Conservation (phyloP, 305 asterid species). For the Fraxinus sp. region DNA sequence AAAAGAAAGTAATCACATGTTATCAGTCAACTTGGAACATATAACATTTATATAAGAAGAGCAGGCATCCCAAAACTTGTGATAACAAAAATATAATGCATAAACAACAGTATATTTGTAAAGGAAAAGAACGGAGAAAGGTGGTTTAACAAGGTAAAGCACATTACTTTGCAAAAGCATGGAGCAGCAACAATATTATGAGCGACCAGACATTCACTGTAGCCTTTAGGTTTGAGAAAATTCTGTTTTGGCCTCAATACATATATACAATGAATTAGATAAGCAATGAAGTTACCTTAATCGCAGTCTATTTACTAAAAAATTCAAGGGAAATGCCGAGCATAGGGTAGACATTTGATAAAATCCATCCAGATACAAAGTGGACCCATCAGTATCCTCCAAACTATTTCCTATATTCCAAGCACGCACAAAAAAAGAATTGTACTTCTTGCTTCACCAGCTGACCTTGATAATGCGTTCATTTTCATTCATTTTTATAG, state of each 20-base stretch:
- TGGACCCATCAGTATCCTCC: not conserved
- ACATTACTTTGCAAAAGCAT: not conserved
- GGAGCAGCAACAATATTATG: not conserved
- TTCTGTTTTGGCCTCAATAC: not conserved
- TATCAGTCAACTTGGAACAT: not conserved
- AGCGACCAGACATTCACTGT: not conserved
- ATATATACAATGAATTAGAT: not conserved
- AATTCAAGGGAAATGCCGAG: not conserved
- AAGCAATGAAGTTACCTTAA: not conserved
- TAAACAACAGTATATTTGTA: not conserved
- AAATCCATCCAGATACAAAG: not conserved
- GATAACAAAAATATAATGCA: not conserved
- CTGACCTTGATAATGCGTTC: not conserved
- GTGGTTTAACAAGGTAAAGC: not conserved
- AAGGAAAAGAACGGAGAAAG: not conserved
- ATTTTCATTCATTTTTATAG: not conserved
- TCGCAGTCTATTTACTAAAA: not conserved
- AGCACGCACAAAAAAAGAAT: not conserved
- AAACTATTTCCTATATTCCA: not conserved
- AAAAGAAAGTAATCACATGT: constrained; percentile 2
- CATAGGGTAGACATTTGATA: not conserved
- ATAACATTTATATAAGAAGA: not conserved
- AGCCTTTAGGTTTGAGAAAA: not conserved
- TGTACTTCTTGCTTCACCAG: not conserved
- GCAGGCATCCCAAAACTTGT: not conserved